These are phyloP conservation scores for Calonectria naviculata DNA, from an alignment of 2,329 filamentous ascomycete species.

Conservation along the genomic window DNA sequence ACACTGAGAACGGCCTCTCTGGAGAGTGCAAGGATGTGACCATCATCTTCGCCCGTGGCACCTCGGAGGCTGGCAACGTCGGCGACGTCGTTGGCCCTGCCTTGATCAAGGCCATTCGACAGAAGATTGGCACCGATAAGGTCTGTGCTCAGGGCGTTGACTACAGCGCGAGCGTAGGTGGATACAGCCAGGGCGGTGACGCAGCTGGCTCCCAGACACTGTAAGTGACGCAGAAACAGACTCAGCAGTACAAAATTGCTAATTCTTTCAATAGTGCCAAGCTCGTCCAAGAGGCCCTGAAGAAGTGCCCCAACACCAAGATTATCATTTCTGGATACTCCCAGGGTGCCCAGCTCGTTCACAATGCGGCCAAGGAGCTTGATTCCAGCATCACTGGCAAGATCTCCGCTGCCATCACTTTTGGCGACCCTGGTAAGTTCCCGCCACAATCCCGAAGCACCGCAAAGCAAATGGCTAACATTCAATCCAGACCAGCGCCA, in stretches of 20 bases:
- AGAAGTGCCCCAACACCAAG: constrained; percentile 56
- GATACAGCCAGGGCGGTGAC: constrained; percentile 60
- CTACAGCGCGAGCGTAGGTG: constrained; percentile 58
- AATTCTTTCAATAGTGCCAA: constrained; percentile 24
- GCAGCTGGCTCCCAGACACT: constrained; percentile 54
- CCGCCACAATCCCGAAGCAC: neutral
- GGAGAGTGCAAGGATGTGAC: constrained; percentile 51
- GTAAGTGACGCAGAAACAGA: constrained; percentile 48
- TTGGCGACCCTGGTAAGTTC: constrained; percentile 42
- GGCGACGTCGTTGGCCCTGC: constrained; percentile 61
- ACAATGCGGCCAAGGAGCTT: constrained; percentile 53
- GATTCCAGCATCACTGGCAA: constrained; percentile 46
- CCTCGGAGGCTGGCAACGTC: constrained; percentile 63
- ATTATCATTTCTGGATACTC: constrained; percentile 61
- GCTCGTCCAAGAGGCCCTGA: constrained; percentile 45
- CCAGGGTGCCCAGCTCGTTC: constrained; percentile 52
- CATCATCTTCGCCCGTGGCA: constrained; percentile 68
- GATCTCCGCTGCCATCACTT: constrained; percentile 44
- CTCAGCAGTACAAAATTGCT: neutral
- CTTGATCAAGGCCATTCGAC: constrained; percentile 58
- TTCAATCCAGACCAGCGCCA: constrained; percentile 29
- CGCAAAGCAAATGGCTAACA: constrained; percentile 12
- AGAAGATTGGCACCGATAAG: constrained; percentile 52
- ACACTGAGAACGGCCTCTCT: constrained; percentile 37
- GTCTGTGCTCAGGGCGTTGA: constrained; percentile 65